Percentiles rank a stretch among this genome's conserved stretches.
phyloP scores from a whole-genome alignment of 768 basidiomycete genomes.

The Leccinum disarticulatum region DNA sequence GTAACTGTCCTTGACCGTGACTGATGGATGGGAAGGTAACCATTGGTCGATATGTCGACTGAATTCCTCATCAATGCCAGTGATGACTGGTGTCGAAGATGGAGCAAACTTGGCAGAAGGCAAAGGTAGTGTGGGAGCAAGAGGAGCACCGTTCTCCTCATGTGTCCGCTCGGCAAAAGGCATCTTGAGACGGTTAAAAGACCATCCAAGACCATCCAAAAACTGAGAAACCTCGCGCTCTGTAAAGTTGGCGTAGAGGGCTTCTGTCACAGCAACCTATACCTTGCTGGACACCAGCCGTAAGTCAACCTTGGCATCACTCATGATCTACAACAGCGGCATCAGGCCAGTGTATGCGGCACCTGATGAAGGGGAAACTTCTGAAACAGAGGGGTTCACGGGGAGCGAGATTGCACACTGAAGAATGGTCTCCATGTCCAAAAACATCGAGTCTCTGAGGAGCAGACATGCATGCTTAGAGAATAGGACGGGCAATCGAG shows the following conservation, averaged over 20 bases:
- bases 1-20: conserved; percentile 45
- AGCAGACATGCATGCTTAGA: conserved; percentile 48
- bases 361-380: conserved; percentile 13
- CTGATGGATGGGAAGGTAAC: conserved; percentile 28
- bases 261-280: conserved; percentile 20
- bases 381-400: conserved; percentile 13
- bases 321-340: conserved; percentile 44
- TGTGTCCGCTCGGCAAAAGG: conserved; percentile 20
- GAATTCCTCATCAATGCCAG: conserved; percentile 24
- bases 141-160: conserved; percentile 2
- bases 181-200: conserved; percentile 22
- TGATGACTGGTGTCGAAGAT: conserved; percentile 10
- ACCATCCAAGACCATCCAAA: conserved; percentile 16
- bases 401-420: conserved; percentile 37
- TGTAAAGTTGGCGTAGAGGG: conserved; percentile 21
- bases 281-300: conserved; percentile 22
- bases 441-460: conserved; percentile 31
- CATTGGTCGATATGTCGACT: conserved; percentile 35
- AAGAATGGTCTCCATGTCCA: conserved; percentile 49
- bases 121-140: conserved; percentile 10
- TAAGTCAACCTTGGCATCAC: conserved; percentile 33
- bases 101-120: conserved; percentile 16
- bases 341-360: conserved; percentile 42
- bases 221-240: conserved; percentile 26
- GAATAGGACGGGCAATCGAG: conserved; percentile 38